Evolutionary conservation across 2,329 filamentous ascomycete species (phyloP), one percentile per base, ranked within the genome.

Genomic region (Phaeosphaeria sp.): DNA sequence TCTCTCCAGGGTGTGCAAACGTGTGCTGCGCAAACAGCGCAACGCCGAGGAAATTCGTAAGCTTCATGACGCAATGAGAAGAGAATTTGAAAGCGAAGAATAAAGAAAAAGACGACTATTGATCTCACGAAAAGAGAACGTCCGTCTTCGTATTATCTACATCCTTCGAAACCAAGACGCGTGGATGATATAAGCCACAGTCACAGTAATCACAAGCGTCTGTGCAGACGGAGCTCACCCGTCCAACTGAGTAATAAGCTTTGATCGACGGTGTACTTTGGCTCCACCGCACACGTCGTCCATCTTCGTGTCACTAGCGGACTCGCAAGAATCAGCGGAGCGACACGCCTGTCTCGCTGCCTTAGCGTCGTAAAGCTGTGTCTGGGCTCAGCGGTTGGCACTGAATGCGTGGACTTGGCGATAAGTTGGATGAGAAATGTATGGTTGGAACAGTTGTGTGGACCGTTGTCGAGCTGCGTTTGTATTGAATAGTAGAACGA

Each of bases 1-100:
- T 67, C 42, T 79, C 71, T 21, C 77, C 78, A 0, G 78, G 78
- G 42, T 80, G 79, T 22, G 78, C 76, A 53, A 64, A 27, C n/a
- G 64, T 58, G 33, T 65, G 62, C 47, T 69, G 66, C 42, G 66
- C 62, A n/a, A 73, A 64, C 36, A 78, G 57, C 48, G 65, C 62
- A 49, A 67, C 63, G 47, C 66, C 65, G 33, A 73, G 43, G 23
- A 74, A 55, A 33, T 66, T 56, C 10, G 72, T 63, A 25, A 71
- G 46, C 57, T 67, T 66, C 68, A 72, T 72, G 43, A 41, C 64
- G 60, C 11, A 15, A 36, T 15, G 30, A 36, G 13, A 13, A 36
- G n/a, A n/a, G n/a, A n/a, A n/a, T n/a, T n/a, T n/a, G n/a, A n/a
- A n/a, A n/a, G n/a, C n/a, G n/a, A n/a, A n/a, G n/a, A 30, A 30